Base-by-base conservation (phyloP, 2,329 filamentous ascomycete genomes). In the Colletotrichum agaves region DNA sequence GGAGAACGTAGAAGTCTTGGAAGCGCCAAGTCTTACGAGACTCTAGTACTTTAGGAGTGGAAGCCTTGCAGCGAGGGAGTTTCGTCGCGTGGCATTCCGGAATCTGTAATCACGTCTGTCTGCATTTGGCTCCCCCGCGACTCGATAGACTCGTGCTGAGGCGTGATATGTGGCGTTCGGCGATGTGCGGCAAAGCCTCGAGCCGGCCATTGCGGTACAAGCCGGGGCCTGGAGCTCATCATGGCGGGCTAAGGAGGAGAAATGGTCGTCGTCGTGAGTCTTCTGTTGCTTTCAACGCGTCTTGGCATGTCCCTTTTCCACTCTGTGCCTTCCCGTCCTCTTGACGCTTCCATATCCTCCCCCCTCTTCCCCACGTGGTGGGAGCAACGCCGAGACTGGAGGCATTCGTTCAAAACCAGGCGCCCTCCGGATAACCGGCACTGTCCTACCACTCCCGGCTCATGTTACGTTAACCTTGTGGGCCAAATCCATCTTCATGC, bases 271-370 rank as follows among this genome's bases (percentile, higher is more conserved):
- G 17, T 13, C 41, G 4, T 17, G 17, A 17, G 15, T 31, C 8
- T 50, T 4, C 19, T 17, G 23, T 31, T 44, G 12, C 27, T 41
- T 35, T n/a, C 13, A 47, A 64, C 33, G 17, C 33, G 60, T 33
- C 31, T 53, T 64, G 46, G 46, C 13, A 2, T 49, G 44, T 39
- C 27, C 63, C 7, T 47, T 13, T 33, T 23, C 19, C 13, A 37
- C 13, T 10, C 35, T 10, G 10, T 37, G 35, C 5, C n/a, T 15
- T 15, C 15, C n/a, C 8, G 33, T 31, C 21, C 44, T 37, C 33
- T 41, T 41, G 63, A 44, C 46, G 61, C 41, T 59, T 64, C 52
- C 61, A 46, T 58, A 7, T 39, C 15, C 39, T 37, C 59, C 35
- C 27, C 27, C 23, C 23, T 6, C 23, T n/a, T n/a, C 3, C 5